These are phyloP conservation scores for Malassezia caprae DNA, from an alignment of 1,284 basidiomycete genomes.

Conservation along the genomic window DNA sequence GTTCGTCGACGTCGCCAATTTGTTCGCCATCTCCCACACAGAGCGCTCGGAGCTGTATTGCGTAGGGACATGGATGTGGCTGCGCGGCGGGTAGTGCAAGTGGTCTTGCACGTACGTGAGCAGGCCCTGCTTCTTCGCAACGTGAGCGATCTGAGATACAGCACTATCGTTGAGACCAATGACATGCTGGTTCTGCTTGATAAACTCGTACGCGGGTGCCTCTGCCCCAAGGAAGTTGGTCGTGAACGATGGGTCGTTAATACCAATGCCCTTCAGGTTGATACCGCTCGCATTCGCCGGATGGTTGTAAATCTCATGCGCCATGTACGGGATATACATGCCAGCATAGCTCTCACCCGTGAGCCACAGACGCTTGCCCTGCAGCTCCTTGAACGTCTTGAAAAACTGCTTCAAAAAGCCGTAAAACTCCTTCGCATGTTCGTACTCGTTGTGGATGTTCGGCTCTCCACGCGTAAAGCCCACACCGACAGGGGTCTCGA, in stretches of 20 bases:
- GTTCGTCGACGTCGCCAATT: neutral
- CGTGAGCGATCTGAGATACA: slow-evolving; percentile 17
- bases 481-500: slow-evolving; percentile 74
- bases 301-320: slow-evolving; percentile 26
- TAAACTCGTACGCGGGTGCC: slow-evolving; percentile 22
- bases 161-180: slow-evolving; percentile 19
- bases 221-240: slow-evolving; percentile 23
- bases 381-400: slow-evolving; percentile 25
- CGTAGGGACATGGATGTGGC: slow-evolving; percentile 4
- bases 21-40: neutral
- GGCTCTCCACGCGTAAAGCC: slow-evolving; percentile 67
- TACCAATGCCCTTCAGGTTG: slow-evolving; percentile 38
- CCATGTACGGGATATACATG: slow-evolving; percentile 93
- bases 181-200: slow-evolving; percentile 6
- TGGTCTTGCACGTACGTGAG: slow-evolving; percentile 28
- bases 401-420: slow-evolving; percentile 36
- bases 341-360: slow-evolving; percentile 69
- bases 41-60: neutral
- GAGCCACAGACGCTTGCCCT: slow-evolving; percentile 24
- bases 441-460: slow-evolving; percentile 52
- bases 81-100: slow-evolving; percentile 37
- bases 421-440: slow-evolving; percentile 47
- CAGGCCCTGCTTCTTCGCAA: slow-evolving; percentile 24
- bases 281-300: slow-evolving; percentile 18
- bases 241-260: slow-evolving; percentile 41